Percentiles rank a stretch among this genome's conserved stretches.
Conservation (phyloP, 1,139 yeast genomes). For the Suhomyces guaymorum region DNA sequence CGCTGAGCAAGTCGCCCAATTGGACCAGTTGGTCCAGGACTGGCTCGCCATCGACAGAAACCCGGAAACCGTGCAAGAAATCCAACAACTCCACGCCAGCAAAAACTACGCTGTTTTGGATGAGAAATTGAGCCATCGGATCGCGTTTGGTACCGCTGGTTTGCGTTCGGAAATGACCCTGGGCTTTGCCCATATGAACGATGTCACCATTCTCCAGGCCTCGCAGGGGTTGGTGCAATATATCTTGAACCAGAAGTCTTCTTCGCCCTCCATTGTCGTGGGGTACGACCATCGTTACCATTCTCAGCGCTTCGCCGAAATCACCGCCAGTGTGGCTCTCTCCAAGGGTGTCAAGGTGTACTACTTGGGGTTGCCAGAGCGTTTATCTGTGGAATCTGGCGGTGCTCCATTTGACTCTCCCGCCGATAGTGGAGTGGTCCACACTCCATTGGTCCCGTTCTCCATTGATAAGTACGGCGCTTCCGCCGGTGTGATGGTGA, state of each 20-base stretch:
- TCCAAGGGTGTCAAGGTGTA: conserved; percentile 69
- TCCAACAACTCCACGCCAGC: conserved; percentile 43
- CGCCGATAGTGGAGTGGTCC: conserved; percentile 47
- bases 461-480: conserved; percentile 66
- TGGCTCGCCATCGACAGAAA: conserved; percentile 49
- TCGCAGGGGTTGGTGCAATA: conserved; percentile 85
- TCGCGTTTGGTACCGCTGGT: conserved; percentile 94
- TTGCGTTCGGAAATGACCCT: conserved; percentile 85
- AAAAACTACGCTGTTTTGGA: conserved; percentile 49
- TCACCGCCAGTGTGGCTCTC: conserved; percentile 75
- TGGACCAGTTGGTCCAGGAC: conserved; percentile 42
- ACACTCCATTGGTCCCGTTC: conserved; percentile 93
- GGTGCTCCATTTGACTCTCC: conserved; percentile 12
- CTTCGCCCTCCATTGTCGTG: conserved; percentile 70
- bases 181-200: conserved; percentile 87
- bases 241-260: conserved; percentile 38
- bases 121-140: conserved; percentile 53
- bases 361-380: no score
- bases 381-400: no score
- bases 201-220: conserved; percentile 85
- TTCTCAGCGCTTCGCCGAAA: conserved; percentile 75
- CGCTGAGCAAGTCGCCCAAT: conserved; percentile 11
- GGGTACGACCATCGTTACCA: conserved; percentile 92
- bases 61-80: conserved; percentile 56
- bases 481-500: conserved; percentile 88